Percentiles rank a stretch among this genome's conserved stretches.
These are phyloP conservation scores for Sorghum bicolor DNA, from an alignment of 176 grass and related monocot genomes.

Conservation along the genomic window Sorghum_bicolor_NCBIv3 NC_012876.2:61256001-61256500, in stretches of 20 bases:
- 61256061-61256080: background rate
- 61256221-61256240: slow-evolving; percentile 65
- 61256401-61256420: background rate
- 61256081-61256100: slow-evolving; percentile 24
- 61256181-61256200: slow-evolving; percentile 86
- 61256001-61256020: slow-evolving; percentile 28
- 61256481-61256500: slow-evolving; percentile 6
- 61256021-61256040: background rate
- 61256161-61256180: slow-evolving; percentile 49
- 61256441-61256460: background rate
- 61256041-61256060: slow-evolving; percentile 19
- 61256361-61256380: background rate
- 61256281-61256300: slow-evolving; percentile 64
- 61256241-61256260: slow-evolving; percentile 89
- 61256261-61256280: slow-evolving; percentile 79
- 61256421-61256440: background rate
- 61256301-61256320: slow-evolving; percentile 69
- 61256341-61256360: background rate
- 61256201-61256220: slow-evolving; percentile 67
- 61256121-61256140: slow-evolving; percentile 27
- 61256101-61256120: slow-evolving; percentile 1
- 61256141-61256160: slow-evolving; percentile 34
- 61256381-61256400: background rate
- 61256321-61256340: slow-evolving; percentile 62
- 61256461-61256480: background rate